phyloP scores from a whole-genome alignment of 2,329 filamentous ascomycete genomes.

The Raffaelea deltoideospora region DNA sequence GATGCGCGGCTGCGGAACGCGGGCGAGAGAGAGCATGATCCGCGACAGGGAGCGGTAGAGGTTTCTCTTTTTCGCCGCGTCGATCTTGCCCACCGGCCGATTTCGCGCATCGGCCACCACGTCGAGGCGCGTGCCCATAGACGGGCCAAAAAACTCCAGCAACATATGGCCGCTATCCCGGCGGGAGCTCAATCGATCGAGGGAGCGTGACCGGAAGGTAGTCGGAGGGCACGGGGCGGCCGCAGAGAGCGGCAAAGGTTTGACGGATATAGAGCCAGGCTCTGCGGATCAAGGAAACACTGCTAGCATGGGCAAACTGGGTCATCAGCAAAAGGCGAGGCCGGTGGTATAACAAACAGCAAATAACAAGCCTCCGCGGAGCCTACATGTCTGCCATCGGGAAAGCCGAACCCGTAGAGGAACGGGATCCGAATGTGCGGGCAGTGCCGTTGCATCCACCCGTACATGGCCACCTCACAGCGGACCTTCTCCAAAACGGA shows the following conservation, averaged over 20 bases:
- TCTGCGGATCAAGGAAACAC: neutral
- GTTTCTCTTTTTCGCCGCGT: slow-evolving; percentile 3
- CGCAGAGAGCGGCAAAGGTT: neutral
- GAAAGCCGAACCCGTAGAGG: slow-evolving; percentile 4
- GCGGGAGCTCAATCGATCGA: neutral
- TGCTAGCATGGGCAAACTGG: neutral
- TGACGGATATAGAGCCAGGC: neutral
- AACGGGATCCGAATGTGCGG: slow-evolving; percentile 19
- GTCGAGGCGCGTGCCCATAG: neutral
- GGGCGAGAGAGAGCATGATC: slow-evolving; percentile 16
- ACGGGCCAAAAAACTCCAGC: slow-evolving; percentile 3
- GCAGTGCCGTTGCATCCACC: slow-evolving; percentile 22
- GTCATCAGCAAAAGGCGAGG: neutral
- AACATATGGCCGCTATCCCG: slow-evolving; percentile 3
- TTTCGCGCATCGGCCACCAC: neutral
- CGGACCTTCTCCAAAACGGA: slow-evolving; percentile 24
- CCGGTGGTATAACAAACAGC: neutral
- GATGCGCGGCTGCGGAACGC: slow-evolving; percentile 14
- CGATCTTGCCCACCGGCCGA: neutral
- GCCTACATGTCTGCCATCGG: neutral
- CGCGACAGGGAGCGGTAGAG: slow-evolving; percentile 4
- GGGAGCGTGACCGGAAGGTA: neutral
- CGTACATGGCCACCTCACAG: slow-evolving; percentile 21
- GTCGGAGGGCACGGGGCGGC: neutral
- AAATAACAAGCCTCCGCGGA: too few species aligned